These are phyloP conservation scores for Medicago ruthenica DNA, from an alignment of 306 rosid genomes.

Conservation along the genomic window DNA sequence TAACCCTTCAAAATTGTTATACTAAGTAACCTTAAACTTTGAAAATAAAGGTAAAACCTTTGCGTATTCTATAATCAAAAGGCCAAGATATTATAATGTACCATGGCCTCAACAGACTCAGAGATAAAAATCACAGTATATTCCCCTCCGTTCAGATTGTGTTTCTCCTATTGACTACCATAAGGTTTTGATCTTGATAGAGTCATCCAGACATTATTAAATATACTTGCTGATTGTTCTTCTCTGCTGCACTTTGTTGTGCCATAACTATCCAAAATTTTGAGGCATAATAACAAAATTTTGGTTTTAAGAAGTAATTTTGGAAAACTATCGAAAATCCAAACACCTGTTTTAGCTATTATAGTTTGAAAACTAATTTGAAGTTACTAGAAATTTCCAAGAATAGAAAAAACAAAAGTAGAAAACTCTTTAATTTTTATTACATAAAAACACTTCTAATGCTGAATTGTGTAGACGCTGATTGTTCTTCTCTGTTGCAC, in stretches of 20 bases:
- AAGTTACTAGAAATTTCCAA: not conserved
- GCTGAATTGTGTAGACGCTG: too few relatives aligned
- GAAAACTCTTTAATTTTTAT: not conserved
- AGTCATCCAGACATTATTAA: not conserved
- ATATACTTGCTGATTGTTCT: not conserved
- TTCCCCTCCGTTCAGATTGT: not conserved
- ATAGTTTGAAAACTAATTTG: not conserved
- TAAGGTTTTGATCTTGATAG: not conserved
- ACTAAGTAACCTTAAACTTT: too few relatives aligned
- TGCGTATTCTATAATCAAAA: too few relatives aligned
- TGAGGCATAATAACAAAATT: not conserved
- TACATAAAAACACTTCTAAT: too few relatives aligned
- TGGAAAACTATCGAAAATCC: not conserved
- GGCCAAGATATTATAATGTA: too few relatives aligned
- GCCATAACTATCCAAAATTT: not conserved
- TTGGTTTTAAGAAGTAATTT: not conserved
- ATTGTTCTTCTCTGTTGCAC: too few relatives aligned
- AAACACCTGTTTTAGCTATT: not conserved
- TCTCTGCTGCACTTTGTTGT: not conserved
- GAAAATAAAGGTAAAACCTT: too few relatives aligned
- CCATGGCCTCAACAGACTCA: too few relatives aligned
- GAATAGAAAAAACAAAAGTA: not conserved
- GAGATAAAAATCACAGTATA: not conserved
- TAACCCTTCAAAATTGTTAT: too few relatives aligned
- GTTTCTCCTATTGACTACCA: not conserved